Percentiles rank a stretch among this genome's conserved stretches.
phyloP scores from a whole-genome alignment of 2,329 filamentous ascomycete genomes.

The Rhinocladiella mackenziei region DNA sequence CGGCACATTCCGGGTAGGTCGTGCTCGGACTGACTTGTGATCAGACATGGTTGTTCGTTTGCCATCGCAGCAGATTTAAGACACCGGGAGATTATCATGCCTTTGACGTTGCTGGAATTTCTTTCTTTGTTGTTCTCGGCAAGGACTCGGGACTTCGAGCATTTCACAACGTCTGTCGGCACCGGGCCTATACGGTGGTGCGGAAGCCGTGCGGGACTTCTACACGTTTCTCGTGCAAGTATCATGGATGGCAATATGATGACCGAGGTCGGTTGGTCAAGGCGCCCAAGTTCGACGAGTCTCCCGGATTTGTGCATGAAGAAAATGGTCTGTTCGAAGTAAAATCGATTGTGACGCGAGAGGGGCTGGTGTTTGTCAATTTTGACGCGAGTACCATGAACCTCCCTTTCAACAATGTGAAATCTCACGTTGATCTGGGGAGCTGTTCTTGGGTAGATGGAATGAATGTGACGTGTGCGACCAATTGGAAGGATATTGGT shows the following conservation, averaged over 20 bases:
- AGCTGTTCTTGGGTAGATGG: constrained; percentile 20
- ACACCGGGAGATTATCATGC: constrained; percentile 56
- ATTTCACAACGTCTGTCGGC: constrained; percentile 62
- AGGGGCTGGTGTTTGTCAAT: constrained; percentile 26
- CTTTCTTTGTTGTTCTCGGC: constrained; percentile 53
- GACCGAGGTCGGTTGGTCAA: constrained; percentile 56
- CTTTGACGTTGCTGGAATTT: constrained; percentile 53
- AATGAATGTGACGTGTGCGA: constrained; percentile 14
- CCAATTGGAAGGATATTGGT: constrained; percentile 27
- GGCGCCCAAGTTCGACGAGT: constrained; percentile 55
- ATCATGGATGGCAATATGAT: constrained; percentile 62
- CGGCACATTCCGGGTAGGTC: too few species aligned
- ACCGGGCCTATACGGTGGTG: constrained; percentile 58
- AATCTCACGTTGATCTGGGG: constrained; percentile 21
- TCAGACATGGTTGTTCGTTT: constrained; percentile 36
- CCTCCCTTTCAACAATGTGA: constrained; percentile 25
- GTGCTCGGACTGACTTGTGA: constrained; percentile 6
- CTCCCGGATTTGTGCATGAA: constrained; percentile 54
- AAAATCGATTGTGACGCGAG: constrained; percentile 20
- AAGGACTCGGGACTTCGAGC: constrained; percentile 52
- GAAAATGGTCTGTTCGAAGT: constrained; percentile 52
- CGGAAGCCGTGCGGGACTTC: constrained; percentile 49
- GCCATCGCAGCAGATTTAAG: constrained; percentile 44
- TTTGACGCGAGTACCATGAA: constrained; percentile 26
- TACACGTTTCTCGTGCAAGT: constrained; percentile 52